Base-by-base conservation (phyloP, 2,329 filamentous ascomycete genomes). In the Eutypella sp. region DNA sequence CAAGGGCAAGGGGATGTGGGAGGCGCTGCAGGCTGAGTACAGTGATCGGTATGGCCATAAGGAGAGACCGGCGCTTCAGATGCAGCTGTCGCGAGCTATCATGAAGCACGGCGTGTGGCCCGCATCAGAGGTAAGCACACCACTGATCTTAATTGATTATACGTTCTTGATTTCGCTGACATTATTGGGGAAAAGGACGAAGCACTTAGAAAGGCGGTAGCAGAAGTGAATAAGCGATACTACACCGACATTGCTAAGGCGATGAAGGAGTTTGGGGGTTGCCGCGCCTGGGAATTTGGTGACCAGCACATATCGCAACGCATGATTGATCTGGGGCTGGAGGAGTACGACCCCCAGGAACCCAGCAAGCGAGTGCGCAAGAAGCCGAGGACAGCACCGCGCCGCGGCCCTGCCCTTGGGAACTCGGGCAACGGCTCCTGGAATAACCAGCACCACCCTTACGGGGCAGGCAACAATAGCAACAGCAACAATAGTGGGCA, bases 1-100 rank as follows among this genome's bases (percentile, higher is more conserved):
- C 42, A 76, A 75, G 53, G 77, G 78, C 15, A 76, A 76, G 51
- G 75, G 76, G 27, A 81, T 81, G 76, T 81, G 78, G 78, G 71
- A 76, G 20, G 66, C 68, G 33, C 79, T 81, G 47, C 67, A 70
- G 41, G 58, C 57, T 5, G 69, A 73, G 46, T 80, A 68, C 48
- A 57, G 68, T 48, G 62, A 63, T 13, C 65, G 64, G 5, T 56
- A 46, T 34, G 46, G 52, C 15, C 56, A 56, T 16, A 63, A 64
- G 44, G 66, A 70, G 31, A 74, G 75, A 50, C 73, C 76, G 41
- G 70, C 70, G 41, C 65, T 81, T 4, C 78, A 81, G 53, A 81
- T 81, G 78, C 76, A 74, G 56, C 68, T 78, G 34, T 71, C 72
- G 11, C 69, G 78, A 6, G 71, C 71, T 3, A 70, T 78, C 18